These are phyloP conservation scores for Millerago galiae DNA, from an alignment of 805 yeast genomes.

Conservation along the genomic window DNA sequence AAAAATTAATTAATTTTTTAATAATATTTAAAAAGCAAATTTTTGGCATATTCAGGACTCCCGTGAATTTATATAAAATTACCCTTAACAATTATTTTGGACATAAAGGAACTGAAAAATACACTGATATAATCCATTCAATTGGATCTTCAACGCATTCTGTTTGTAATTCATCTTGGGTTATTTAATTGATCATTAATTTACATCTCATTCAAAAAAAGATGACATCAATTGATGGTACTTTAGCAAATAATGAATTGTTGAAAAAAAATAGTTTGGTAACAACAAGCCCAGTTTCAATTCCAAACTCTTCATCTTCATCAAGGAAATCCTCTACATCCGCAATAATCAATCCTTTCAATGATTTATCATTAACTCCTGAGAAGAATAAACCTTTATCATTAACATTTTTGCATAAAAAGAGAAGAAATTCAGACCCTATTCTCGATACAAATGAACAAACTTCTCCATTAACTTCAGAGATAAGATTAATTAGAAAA, in stretches of 20 bases:
- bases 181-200: too few species aligned
- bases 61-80: too few species aligned
- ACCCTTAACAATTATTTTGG: too few species aligned
- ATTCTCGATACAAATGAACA: neutral
- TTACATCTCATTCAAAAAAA: too few species aligned
- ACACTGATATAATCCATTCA: too few species aligned
- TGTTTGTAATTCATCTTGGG: too few species aligned
- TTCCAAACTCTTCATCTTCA: neutral
- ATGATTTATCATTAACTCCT: neutral
- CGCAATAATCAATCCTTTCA: conserved; percentile 3
- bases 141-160: too few species aligned
- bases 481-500: conserved; percentile 55
- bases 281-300: neutral
- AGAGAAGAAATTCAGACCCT: conserved; percentile 13
- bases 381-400: conserved; percentile 11
- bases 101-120: too few species aligned
- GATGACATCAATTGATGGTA: conserved; percentile 1
- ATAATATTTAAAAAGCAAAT: too few species aligned
- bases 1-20: too few species aligned
- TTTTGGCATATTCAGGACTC: too few species aligned
- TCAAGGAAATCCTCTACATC: conserved; percentile 4
- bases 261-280: neutral
- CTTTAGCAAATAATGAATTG: neutral
- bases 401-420: conserved; percentile 18
- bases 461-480: neutral